Evolutionary conservation across 2,329 filamentous ascomycete genomes (phyloP), one percentile per base, ranked within the genome.

Genomic region (Botrytis galanthina): DNA sequence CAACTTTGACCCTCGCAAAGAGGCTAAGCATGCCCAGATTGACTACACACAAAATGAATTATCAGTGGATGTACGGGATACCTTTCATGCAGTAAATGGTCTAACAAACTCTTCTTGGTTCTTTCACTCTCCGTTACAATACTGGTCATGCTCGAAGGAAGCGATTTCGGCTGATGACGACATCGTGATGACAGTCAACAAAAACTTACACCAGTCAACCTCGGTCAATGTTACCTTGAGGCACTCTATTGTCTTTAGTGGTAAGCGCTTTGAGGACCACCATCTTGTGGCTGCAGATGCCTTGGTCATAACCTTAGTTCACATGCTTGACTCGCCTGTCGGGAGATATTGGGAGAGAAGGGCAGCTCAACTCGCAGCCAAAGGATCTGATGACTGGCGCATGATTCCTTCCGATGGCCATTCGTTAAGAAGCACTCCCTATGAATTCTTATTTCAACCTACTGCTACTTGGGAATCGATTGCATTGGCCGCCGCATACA

Each of bases 91-190:
- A 70, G 83, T 85, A 76, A 90, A 91, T 78, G 89, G 88, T 22
- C 81, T 89, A 48, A 88, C 86, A 6, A 87, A 89, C 76, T 83
- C 89, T 77, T 89, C 89, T 6, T 94, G 92, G 92, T 92, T 93
- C 77, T 93, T 93, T 79, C 92, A 95, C 78, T 95, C 93, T n/a
- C 92, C 93, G 1, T 83, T 95, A 71, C 90, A 93, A 81, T 95
- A 94, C 81, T 95, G 93, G 93, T 87, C 89, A 74, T 92, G 90
- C 80, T 92, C 86, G n/a, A 79, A 84, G 9, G 85, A 87, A 1
- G 82, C 82, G 10, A 87, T 95, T 68, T 80, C 87, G 39, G 80
- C 82, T 26, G 93, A 95, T 78, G 71, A 81, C 0, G 86, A 94
- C 79, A 86, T 94, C 20, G 80, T 94, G 4, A 81, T 82, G 1